A percentile compares a stretch with the other conserved stretches of the same genome.
Evolutionary conservation across 1,139 yeast species (phyloP).

Genomic region (Sugiyamaella sp.): DNA sequence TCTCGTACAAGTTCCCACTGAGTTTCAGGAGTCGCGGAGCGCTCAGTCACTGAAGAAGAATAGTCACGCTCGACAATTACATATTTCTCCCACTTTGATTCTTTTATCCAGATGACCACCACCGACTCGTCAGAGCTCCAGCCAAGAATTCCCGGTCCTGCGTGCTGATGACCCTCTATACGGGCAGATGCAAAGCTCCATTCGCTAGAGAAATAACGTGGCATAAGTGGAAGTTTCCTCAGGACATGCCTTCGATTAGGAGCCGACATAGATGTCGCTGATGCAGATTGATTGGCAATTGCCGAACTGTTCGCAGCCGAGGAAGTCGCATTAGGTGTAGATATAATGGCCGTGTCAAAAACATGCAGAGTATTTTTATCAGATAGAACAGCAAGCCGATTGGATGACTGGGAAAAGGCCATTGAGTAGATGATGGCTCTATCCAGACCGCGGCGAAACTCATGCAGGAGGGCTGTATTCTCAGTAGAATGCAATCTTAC

Average conservation of each 20-base stretch:
- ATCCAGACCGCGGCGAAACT: constrained; percentile 88
- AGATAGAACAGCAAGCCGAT: constrained; percentile 78
- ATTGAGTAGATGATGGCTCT: constrained; percentile 78
- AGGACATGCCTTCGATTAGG: constrained; percentile 67
- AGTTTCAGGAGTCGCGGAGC: constrained; percentile 32
- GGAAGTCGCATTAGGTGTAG: constrained; percentile 23
- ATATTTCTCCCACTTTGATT: constrained; percentile 84
- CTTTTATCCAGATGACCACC: constrained; percentile 67
- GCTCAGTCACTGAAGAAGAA: constrained; percentile 22
- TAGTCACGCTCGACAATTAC: constrained; percentile 57
- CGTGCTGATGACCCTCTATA: constrained; percentile 44
- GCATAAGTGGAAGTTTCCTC: constrained; percentile 67
- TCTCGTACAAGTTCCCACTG: constrained; percentile 67
- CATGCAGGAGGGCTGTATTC: constrained; percentile 72
- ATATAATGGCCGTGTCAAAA: constrained; percentile 53
- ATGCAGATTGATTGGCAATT: constrained; percentile 7
- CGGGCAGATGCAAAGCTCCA: constrained; percentile 91
- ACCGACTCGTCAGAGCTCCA: constrained; percentile 75
- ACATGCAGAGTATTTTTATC: constrained; percentile 90
- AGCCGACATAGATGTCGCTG: constrained; percentile 20
- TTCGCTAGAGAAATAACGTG: constrained; percentile 77
- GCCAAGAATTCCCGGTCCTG: constrained; percentile 61
- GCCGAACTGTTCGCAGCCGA: neutral
- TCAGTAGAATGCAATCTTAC: constrained; percentile 77
- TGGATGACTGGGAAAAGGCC: constrained; percentile 77